Evolutionary conservation across 441 rosid genomes (phyloP).

Genomic region (Mallotus repandus): DNA sequence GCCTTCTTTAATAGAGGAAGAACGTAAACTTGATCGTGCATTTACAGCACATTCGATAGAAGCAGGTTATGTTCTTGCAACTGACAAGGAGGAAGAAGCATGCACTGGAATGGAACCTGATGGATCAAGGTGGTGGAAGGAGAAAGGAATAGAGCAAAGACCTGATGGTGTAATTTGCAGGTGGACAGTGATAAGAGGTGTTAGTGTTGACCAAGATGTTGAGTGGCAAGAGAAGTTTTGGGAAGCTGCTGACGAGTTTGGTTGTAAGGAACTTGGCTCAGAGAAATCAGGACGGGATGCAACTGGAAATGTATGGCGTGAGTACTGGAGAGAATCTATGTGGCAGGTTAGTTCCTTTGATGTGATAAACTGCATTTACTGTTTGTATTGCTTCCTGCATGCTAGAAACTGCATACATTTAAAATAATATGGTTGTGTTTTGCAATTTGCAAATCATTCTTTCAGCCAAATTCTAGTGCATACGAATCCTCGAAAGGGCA

Average conservation of each 20-base stretch:
- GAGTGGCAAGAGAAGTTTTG: slow-evolving; percentile 98
- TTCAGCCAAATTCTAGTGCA: background rate
- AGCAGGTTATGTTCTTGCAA: slow-evolving; percentile 65
- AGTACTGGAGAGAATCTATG: slow-evolving; percentile 90
- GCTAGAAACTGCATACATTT: background rate
- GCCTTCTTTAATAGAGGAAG: slow-evolving; percentile 39
- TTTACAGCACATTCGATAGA: slow-evolving; percentile 71
- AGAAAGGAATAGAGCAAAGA: slow-evolving; percentile 74
- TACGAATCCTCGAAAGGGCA: background rate
- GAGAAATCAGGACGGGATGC: slow-evolving; percentile 96
- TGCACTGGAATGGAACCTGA: slow-evolving; percentile 54
- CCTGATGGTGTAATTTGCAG: slow-evolving; percentile 81
- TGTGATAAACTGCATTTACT: background rate
- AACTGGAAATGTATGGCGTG: slow-evolving; percentile 80
- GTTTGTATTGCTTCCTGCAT: slow-evolving; percentile 1
- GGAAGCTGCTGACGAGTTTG: slow-evolving; percentile 96
- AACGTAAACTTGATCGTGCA: slow-evolving; percentile 41
- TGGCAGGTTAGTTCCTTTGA: slow-evolving; percentile 58
- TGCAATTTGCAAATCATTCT: background rate
- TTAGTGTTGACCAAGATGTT: slow-evolving; percentile 66
- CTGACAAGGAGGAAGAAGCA: slow-evolving; percentile 43
- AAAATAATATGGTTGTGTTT: background rate
- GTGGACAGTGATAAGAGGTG: slow-evolving; percentile 92
- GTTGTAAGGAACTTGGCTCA: slow-evolving; percentile 89
- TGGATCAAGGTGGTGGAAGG: slow-evolving; percentile 89